A percentile compares a stretch with the other conserved stretches of the same genome.
Conservation (phyloP, 2,329 filamentous ascomycete genomes). For the Metarhizium guizhouense region DNA sequence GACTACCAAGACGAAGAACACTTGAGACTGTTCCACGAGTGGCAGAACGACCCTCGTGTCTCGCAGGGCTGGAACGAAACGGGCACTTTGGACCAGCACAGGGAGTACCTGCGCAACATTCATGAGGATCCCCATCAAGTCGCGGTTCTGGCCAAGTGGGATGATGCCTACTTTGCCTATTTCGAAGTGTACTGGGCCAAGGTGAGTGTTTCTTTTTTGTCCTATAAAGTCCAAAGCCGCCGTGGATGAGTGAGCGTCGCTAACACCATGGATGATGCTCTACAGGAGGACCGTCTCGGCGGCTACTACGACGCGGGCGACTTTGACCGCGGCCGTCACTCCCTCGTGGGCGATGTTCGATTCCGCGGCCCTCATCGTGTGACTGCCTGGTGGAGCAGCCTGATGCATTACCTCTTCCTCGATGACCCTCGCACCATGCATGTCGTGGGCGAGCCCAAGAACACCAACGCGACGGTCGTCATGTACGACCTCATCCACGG, state of each 20-base stretch:
- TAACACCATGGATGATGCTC: not conserved
- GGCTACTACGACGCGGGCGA: slow-evolving; percentile 46
- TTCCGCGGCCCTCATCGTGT: slow-evolving; percentile 54
- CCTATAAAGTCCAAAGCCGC: too few relatives aligned
- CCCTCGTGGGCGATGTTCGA: slow-evolving; percentile 47
- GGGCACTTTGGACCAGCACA: slow-evolving; percentile 65
- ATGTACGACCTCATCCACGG: slow-evolving; percentile 69
- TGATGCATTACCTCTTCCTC: slow-evolving; percentile 55
- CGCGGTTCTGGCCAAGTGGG: slow-evolving; percentile 60
- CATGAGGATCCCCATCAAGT: slow-evolving; percentile 66
- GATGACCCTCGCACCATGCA: slow-evolving; percentile 49
- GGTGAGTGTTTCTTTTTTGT: slow-evolving; percentile 22
- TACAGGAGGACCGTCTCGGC: slow-evolving; percentile 45
- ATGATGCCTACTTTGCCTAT: slow-evolving; percentile 64
- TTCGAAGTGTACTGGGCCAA: slow-evolving; percentile 75
- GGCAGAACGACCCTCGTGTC: slow-evolving; percentile 79
- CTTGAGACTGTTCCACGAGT: slow-evolving; percentile 62
- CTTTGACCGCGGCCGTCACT: slow-evolving; percentile 50
- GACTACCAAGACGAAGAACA: slow-evolving; percentile 58
- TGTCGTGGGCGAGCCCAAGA: slow-evolving; percentile 63
- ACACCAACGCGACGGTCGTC: slow-evolving; percentile 59
- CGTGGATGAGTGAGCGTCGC: not conserved
- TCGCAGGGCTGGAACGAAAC: slow-evolving; percentile 74
- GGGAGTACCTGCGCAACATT: slow-evolving; percentile 58
- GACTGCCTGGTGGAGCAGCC: slow-evolving; percentile 51